These are phyloP conservation scores for Daedaleopsis sinensis DNA, from an alignment of 768 basidiomycete genomes.

Conservation along the genomic window DNA sequence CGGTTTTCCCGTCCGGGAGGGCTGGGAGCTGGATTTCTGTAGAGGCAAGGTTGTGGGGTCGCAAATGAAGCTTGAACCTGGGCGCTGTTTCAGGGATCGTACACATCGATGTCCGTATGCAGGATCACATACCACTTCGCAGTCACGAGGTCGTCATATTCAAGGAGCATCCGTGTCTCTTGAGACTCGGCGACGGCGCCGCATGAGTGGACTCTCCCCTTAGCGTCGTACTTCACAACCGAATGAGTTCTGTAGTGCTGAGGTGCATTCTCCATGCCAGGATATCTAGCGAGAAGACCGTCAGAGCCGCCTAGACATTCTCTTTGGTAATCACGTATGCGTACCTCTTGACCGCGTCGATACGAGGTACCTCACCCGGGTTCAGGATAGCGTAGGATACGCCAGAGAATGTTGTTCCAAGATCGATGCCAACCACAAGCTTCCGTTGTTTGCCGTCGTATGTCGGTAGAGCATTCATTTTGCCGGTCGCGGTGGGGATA, in stretches of 20 bases:
- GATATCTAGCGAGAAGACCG: neutral
- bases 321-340: too few relatives aligned
- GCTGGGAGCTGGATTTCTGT: conserved; percentile 9
- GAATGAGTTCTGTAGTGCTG: conserved; percentile 28
- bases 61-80: conserved; percentile 26
- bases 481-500: neutral
- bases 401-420: conserved; percentile 56
- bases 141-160: conserved; percentile 31
- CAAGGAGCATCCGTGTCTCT: conserved; percentile 35
- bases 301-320: neutral
- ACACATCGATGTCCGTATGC: too few relatives aligned
- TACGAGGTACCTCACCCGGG: conserved; percentile 36
- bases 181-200: conserved; percentile 41
- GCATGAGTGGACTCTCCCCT: conserved; percentile 41
- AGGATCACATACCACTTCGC: conserved; percentile 38
- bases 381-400: conserved; percentile 47
- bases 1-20: conserved; percentile 26
- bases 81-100: neutral
- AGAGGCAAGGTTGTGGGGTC: conserved; percentile 8
- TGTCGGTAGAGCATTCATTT: conserved; percentile 3
- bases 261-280: neutral
- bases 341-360: conserved; percentile 18
- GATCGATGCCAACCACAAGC: conserved; percentile 53
- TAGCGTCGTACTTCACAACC: neutral
- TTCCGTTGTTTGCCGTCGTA: conserved; percentile 31